Conservation (phyloP, 2,329 filamentous ascomycete genomes). For the Dothideomycetidae sp. region DNA sequence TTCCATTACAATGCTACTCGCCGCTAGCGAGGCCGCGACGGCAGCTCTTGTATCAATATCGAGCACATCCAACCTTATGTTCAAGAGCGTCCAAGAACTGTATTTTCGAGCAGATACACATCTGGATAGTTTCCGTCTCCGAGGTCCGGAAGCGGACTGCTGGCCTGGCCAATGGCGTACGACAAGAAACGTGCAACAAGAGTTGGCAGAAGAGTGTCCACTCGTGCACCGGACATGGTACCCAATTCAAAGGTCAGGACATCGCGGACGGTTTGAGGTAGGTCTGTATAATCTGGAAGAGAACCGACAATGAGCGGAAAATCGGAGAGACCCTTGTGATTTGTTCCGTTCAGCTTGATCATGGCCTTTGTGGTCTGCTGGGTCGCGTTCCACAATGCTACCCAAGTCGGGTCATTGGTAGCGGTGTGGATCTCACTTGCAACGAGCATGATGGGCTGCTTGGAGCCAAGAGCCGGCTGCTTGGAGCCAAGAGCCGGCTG, state of each 20-base stretch:
- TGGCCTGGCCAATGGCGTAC: background rate
- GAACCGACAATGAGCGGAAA: background rate
- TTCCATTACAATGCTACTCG: no score
- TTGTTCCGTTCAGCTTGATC: background rate
- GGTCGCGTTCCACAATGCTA: background rate
- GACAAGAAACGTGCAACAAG: background rate
- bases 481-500: background rate
- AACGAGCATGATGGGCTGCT: background rate
- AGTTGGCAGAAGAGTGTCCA: background rate
- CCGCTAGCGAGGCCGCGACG: no score
- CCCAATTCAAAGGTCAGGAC: background rate
- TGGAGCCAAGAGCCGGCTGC: background rate
- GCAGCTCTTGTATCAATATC: no score
- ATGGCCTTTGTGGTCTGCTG: background rate
- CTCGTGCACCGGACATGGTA: background rate
- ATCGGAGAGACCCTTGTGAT: background rate
- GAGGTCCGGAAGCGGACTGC: background rate
- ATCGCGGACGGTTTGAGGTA: background rate
- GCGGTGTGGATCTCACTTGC: background rate
- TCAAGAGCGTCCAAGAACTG: no score
- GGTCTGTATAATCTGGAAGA: background rate
- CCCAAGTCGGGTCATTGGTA: background rate
- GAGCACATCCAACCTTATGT: no score
- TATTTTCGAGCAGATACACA: background rate
- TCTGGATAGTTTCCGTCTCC: background rate